Evolutionary conservation across 208 protist species (phyloP), one percentile per base, ranked within the genome.

Genomic region (Leishmania tarentolae): DNA sequence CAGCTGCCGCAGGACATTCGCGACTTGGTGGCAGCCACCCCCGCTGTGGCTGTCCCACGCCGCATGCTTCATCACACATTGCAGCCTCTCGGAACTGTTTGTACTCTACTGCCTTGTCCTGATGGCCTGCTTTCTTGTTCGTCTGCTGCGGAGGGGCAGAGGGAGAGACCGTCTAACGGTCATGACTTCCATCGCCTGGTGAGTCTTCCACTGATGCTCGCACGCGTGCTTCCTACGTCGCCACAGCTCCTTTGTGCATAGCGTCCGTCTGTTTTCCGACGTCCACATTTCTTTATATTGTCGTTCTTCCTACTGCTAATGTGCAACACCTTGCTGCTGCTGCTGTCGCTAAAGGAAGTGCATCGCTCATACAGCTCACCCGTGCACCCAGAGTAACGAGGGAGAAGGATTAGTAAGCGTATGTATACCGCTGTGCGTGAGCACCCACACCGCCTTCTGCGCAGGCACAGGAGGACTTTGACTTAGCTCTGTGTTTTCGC

Each of bases 1-100:
- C 47, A 68, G 56, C 59, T 86, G 82, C 37, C 78, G 53, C 11
- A 66, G 28, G 15, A 50, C 52, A 35, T 6, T 35, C 6, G 24
- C 28, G n/a, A n/a, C 42, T 52, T 86, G 82, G 82, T 86, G 82
- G 82, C 73, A 76, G 65, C n/a, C 61, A 35, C 65, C 78, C 11
- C 35, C 82, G 7, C 76, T 40, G 50, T 76, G 31, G 74, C 42
- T 56, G 17, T 76, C 78, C 50, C 71, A 66, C 9, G 47, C 52
- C 44, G 50, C 77, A 68, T 86, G 82, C 56, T 28, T 5, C 44
- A 50, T 31, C 9, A 86, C 77, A 6, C 42, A 71, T 46, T 69
- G 65, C 78, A 86, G 82, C 46, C 6, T 65, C 37, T 59, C 52
- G 0, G 82, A 86, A 37, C 80, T 79, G 44, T 35, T 59, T 50